A percentile compares a stretch with the other conserved stretches of the same genome.
These are phyloP conservation scores for Kodamaea fukazawae DNA, from an alignment of 805 yeast species.

Conservation along the genomic window DNA sequence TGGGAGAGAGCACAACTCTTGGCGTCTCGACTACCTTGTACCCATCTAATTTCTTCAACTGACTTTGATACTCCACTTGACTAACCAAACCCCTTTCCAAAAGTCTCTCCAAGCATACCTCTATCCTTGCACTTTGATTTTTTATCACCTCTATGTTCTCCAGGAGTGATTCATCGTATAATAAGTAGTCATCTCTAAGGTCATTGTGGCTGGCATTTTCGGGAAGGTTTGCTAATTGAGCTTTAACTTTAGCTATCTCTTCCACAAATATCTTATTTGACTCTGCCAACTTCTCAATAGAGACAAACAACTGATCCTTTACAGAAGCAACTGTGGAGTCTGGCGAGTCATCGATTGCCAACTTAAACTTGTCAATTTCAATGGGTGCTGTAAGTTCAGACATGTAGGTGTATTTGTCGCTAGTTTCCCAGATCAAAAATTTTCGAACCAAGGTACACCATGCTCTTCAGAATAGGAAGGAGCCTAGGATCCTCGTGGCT, in stretches of 20 bases:
- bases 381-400: slow-evolving; percentile 9
- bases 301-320: slow-evolving; percentile 20
- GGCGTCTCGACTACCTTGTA: not conserved
- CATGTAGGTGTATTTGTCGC: slow-evolving; percentile 1
- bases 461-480: too few species aligned
- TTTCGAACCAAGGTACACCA: too few species aligned
- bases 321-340: slow-evolving; percentile 32
- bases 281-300: slow-evolving; percentile 46
- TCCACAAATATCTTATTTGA: slow-evolving; percentile 49
- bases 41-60: not conserved
- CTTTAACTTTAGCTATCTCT: slow-evolving; percentile 31
- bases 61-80: not conserved
- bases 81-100: slow-evolving; percentile 31
- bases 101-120: slow-evolving; percentile 47
- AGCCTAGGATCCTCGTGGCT: too few species aligned
- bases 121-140: slow-evolving; percentile 48
- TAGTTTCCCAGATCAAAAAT: too few species aligned
- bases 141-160: slow-evolving; percentile 57
- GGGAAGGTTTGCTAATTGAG: slow-evolving; percentile 14
- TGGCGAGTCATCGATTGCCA: slow-evolving; percentile 53
- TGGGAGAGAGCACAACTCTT: slow-evolving; percentile 2
- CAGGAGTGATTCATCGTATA: slow-evolving; percentile 52
- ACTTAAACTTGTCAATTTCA: slow-evolving; percentile 38
- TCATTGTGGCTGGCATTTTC: slow-evolving; percentile 20
- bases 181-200: slow-evolving; percentile 43